Evolutionary conservation across 257 asterid species (phyloP).

Genomic region (Jaltomata sinuosa): DNA sequence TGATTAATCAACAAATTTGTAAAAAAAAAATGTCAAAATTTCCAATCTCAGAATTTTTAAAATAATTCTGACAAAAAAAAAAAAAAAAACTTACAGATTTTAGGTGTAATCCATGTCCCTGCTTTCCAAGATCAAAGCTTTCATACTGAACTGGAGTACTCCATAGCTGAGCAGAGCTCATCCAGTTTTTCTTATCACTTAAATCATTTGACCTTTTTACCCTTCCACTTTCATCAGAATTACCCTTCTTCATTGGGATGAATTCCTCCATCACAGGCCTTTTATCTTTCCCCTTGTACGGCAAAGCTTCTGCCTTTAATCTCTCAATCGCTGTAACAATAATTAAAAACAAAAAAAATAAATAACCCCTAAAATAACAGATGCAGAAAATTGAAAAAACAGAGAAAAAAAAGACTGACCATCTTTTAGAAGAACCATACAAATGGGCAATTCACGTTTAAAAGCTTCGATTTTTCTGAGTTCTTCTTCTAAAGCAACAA

Average conservation of each 20-base stretch:
- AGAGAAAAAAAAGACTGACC: conserved; percentile 5
- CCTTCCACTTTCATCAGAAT: conserved; percentile 14
- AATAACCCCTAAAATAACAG: not conserved
- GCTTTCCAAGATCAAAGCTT: not conserved
- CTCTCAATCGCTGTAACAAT: conserved; percentile 34
- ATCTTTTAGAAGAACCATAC: conserved; percentile 23
- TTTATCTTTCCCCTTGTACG: conserved; percentile 11
- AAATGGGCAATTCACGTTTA: conserved; percentile 25
- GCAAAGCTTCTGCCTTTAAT: conserved; percentile 28
- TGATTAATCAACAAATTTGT: not conserved
- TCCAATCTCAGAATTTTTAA: not conserved
- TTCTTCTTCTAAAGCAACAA: conserved; percentile 23
- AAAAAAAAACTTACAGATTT: conserved; percentile 16
- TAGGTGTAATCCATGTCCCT: not conserved
- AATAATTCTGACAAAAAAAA: not conserved
- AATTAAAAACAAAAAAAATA: not conserved
- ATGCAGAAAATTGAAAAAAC: not conserved
- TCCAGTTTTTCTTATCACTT: conserved; percentile 42
- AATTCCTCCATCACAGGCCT: conserved; percentile 22
- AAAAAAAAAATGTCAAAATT: not conserved
- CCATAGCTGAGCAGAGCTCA: conserved; percentile 55
- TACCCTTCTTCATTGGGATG: not conserved
- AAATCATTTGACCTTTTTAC: conserved; percentile 24
- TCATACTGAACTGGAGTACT: conserved; percentile 35
- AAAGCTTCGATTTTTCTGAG: conserved; percentile 14